Base-by-base conservation (phyloP, 176 grass and related monocot species). In the Pontederia crassipes region DNA sequence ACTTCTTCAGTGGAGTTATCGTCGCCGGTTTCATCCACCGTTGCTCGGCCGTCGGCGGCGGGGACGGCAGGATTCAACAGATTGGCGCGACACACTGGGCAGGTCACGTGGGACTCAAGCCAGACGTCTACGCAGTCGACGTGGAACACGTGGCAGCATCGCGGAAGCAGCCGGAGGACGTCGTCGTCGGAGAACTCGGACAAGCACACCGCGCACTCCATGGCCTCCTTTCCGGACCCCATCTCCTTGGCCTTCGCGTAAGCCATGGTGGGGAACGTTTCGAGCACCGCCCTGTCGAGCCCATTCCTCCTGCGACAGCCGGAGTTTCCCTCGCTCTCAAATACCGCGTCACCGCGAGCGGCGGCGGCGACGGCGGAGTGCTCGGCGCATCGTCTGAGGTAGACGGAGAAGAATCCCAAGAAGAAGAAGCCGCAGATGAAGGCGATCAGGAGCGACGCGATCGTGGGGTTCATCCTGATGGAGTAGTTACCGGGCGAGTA, bases 121-220 rank as follows among this genome's bases (percentile, higher is more conserved):
- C 92, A 96, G 0, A 69, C 62, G 78, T 96, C 81, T 48, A 96
- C 80, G 81, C 92, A 96, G 0, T 60, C 75, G 11, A 76, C 55
- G 54, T 96, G 92, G 81, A 96, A 96, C 4, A 96, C 83, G 62
- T 96, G 92, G 81, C 78, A 84, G 66, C 92, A 96, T 0, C 78
- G 74, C 28, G 86, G 86, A 27, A 96, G 78, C 15, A 90, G 78
- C 0, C 92, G 80, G 14, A 96, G 81, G 59, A 76, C 75, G 56
- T 84, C 83, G 14, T 79, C 90, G 15, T 77, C 74, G 32, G 11
- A 59, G 80, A 95, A 90, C 76, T 76, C 78, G 56, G 75, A 50
- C 48, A 95, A 77, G 81, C 90, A 95, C 29, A 95, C 75, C 2
- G 83, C 82, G 78, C 90, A 95, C 79, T 90, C 86, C 17, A 86